Percentiles rank a stretch among this genome's conserved stretches.
phyloP scores from a whole-genome alignment of 768 basidiomycete genomes.

The Omphalotus guepiniiformis region DNA sequence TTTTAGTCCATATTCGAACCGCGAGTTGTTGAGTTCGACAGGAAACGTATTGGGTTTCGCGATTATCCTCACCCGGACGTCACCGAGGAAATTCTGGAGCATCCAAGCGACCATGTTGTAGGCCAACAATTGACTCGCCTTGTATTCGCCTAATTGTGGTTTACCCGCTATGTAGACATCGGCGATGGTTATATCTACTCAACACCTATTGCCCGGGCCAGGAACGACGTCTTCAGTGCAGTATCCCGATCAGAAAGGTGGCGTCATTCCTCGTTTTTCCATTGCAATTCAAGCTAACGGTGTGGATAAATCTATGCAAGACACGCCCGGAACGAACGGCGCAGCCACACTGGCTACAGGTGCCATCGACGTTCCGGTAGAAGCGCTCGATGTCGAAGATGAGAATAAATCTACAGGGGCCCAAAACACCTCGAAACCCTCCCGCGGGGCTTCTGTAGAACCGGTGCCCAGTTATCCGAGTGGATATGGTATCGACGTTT shows the following conservation, averaged over 20 bases:
- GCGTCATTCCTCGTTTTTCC: constrained; percentile 1
- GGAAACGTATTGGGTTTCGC: constrained; percentile 53
- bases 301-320: constrained; percentile 12
- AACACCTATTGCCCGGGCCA: constrained; percentile 57
- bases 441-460: constrained; percentile 16
- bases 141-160: neutral
- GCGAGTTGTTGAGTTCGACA: constrained; percentile 85
- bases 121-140: too few relatives aligned
- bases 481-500: constrained; percentile 68
- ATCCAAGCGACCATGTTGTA: constrained; percentile 50
- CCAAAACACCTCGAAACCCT: constrained; percentile 17
- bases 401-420: constrained; percentile 33
- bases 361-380: constrained; percentile 30
- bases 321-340: constrained; percentile 29
- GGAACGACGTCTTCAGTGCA: neutral
- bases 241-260: constrained; percentile 9
- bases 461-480: constrained; percentile 29
- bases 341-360: constrained; percentile 24
- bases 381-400: constrained; percentile 47
- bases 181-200: constrained; percentile 89
- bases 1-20: constrained; percentile 88
- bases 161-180: constrained; percentile 56
- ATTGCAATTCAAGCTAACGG: constrained; percentile 1
- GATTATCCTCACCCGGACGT: constrained; percentile 53
- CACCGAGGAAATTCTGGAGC: constrained; percentile 71